phyloP scores from a whole-genome alignment of 164 flowering plant species.

The Macadamia tetraphylla region DNA sequence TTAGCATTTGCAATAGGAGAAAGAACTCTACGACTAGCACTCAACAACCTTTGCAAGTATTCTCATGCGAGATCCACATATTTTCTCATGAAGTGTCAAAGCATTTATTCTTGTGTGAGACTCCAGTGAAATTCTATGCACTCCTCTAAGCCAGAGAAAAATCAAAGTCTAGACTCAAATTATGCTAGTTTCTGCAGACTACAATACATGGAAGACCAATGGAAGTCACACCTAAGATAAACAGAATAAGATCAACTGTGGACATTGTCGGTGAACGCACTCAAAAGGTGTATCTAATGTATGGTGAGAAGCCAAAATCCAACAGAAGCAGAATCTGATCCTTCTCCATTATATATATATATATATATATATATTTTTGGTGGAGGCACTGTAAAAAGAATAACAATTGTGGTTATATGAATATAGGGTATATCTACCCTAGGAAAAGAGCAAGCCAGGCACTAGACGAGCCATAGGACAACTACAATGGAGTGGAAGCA shows the following conservation, averaged over 20 bases:
- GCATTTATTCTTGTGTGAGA: constrained; percentile 2
- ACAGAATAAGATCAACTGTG: no score
- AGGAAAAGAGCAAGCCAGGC: constrained; percentile 4
- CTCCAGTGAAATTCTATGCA: not conserved
- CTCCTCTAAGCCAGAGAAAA: not conserved
- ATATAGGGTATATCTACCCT: constrained; percentile 2
- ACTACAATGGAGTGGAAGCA: constrained; percentile 6
- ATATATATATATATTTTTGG: not conserved
- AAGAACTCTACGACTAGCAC: not conserved
- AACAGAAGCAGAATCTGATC: constrained; percentile 8
- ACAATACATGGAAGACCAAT: not conserved
- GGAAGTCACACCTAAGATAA: not conserved
- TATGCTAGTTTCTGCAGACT: no score
- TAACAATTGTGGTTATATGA: not conserved
- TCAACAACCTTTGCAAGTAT: not conserved
- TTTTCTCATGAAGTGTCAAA: not conserved
- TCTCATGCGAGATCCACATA: not conserved
- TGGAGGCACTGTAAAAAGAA: constrained; percentile 1
- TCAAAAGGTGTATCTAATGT: no score
- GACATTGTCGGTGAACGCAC: no score
- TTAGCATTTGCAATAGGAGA: no score
- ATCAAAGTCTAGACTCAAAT: not conserved
- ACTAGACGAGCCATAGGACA: constrained; percentile 10
- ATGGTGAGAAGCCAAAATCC: no score
- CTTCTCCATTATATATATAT: not conserved